Percentiles rank a stretch among this genome's conserved stretches.
phyloP scores from a whole-genome alignment of 225 moss, liverwort and hornwort species.

The Polytrichum commune region DNA sequence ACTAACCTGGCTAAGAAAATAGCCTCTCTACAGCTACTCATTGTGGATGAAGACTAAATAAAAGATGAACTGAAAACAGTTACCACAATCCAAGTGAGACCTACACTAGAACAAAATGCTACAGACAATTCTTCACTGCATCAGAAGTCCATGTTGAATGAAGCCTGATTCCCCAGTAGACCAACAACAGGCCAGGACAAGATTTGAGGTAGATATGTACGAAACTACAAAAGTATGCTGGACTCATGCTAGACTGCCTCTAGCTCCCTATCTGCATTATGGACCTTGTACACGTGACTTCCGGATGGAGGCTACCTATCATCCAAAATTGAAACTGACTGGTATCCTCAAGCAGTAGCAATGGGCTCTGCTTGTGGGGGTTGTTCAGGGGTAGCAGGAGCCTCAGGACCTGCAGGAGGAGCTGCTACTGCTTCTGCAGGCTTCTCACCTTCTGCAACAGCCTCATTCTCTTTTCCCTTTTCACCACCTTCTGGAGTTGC shows the following conservation, averaged over 20 bases:
- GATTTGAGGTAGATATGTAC: background rate
- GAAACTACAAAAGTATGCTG: slow-evolving; percentile 1
- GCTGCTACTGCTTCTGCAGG: slow-evolving; percentile 14
- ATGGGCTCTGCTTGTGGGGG: slow-evolving; percentile 28
- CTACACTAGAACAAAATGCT: slow-evolving; percentile 1
- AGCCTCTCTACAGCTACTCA: slow-evolving; percentile 5
- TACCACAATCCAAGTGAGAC: background rate
- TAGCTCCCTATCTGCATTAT: background rate
- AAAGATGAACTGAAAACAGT: background rate
- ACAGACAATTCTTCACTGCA: background rate
- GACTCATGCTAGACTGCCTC: background rate
- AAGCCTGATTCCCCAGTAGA: background rate
- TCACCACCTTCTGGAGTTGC: slow-evolving; percentile 11
- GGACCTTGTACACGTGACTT: background rate
- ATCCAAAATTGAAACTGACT: slow-evolving; percentile 13
- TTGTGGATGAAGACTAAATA: background rate
- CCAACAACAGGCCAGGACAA: background rate
- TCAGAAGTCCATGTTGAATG: background rate
- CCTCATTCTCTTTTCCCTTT: slow-evolving; percentile 18
- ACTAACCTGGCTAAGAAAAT: background rate
- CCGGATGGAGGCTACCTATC: background rate
- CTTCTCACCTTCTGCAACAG: slow-evolving; percentile 23
- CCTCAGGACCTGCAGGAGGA: slow-evolving; percentile 24
- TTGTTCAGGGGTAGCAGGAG: slow-evolving; percentile 40
- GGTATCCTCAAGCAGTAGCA: slow-evolving; percentile 29